Base-by-base conservation (phyloP, 257 asterid genomes). In the Rubia yunnanensis region DNA sequence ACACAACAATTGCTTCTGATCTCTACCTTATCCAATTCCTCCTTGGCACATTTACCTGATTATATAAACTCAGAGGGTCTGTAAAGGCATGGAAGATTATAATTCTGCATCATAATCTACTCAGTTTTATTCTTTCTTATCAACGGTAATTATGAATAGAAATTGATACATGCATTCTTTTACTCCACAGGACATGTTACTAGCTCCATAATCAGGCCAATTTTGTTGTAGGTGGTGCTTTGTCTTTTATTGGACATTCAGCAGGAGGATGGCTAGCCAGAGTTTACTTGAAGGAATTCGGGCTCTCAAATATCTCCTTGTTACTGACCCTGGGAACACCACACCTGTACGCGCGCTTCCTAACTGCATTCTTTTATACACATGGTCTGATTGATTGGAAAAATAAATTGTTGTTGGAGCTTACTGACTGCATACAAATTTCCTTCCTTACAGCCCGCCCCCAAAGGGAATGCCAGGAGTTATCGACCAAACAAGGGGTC, bases 241-340 rank as follows among this genome's bases (percentile, higher is more conserved):
- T 92, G 84, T 85, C 98, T 38, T 64, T 92, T 76, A 77, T 89
- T 73, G 98, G 97, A 50, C 97, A 89, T 79, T 92, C 98, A 60
- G 97, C 98, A 5, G 98, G 98, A 59, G 98, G 97, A 79, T 92
- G 98, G 98, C 84, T 92, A 52, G 98, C 86, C 61, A 90, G 98
- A 60, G 86, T 92, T 57, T 87, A 89, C 77, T 72, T 92, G 86
- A 91, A 92, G 79, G 96, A 92, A 68, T 85, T 79, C 26, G 91
- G 91, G 67, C 30, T 63, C 57, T 81, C 92, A 1, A 82, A 87
- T 63, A 74, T 85, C 75, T 84, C 96, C 67, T 70, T 92, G 63
- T 67, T 89, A 72, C 70, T 89, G 80, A 92, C 98, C 64, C 79
- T 92, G 74, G 98, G 98, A 76, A 89, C 96, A 28, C 98, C 98